Evolutionary conservation across 225 moss, liverwort and hornwort genomes (phyloP), one percentile per base, ranked within the genome.

Genomic region (Bryoerythrophyllum caledonicum): DNA sequence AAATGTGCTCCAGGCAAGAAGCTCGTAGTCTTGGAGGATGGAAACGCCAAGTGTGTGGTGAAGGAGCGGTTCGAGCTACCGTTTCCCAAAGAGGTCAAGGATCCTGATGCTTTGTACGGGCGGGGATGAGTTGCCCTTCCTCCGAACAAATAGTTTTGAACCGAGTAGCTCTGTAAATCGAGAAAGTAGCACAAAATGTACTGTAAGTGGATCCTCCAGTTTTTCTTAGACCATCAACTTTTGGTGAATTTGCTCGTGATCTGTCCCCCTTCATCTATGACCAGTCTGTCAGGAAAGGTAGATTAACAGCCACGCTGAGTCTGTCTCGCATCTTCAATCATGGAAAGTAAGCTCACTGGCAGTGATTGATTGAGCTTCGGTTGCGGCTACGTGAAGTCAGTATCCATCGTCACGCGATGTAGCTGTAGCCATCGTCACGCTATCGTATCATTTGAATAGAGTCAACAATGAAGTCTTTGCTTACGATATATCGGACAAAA

Each of bases 61-160:
- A 97, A 88, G 81, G 97, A 97, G 81, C 87, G 97, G 43, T 87
- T 94, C 74, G 94, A 94, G 85, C 76, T 97, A 66, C 97, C 97
- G 12, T 97, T 97, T 75, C 80, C 88, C 28, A 83, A 77, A 75
- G 91, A 93, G 77, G 85, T 91, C 20, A 89, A 83, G 74, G 85
- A 86, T 74, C 97, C 97, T 79, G 93, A 97, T 78, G 97, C 94
- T 53, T 71, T 94, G 24, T 91, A 92, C 71, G 97, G 97, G 55
- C 86, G 93, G 71, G 97, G 97, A 67, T 97, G 79, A 91, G 67
- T 10, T 27, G 14, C 70, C 21, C 43, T 46, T 75, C 14, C 57
- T 49, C 57, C 63, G 13, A 58, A 43, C 70, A 35, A 38, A 46
- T 65, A 77, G 46, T 81, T 80, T 71, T 76, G 71, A 74, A 25